Evolutionary conservation across 345 rosid genomes (phyloP), one percentile per base, ranked within the genome.

Genomic region (Aquilaria malaccensis): DNA sequence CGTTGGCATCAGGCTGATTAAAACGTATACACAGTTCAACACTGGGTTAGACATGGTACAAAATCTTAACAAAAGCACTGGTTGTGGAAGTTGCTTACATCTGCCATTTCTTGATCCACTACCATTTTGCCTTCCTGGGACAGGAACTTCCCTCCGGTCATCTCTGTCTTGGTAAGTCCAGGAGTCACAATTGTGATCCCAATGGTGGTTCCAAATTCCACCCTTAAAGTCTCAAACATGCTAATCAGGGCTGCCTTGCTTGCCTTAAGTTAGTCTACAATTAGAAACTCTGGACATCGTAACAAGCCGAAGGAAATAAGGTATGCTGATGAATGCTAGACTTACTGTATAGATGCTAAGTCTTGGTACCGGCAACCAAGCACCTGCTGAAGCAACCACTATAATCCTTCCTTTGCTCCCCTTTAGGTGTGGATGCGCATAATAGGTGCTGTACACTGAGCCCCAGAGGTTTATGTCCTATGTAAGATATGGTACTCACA

Each of bases 171-270:
- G 0, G 70, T 56, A 2, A 80, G 47, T 3, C 89, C 80, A 0
- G 83, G 84, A 53, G 70, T 75, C 51, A 80, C 82, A n/a, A 81
- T 80, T 2, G 85, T 86, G 33, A 86, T 58, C 11, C 87, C 80
- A 4, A 80, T 63, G 12, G 66, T 59, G 9, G 63, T 56, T 29
- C 79, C 79, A 6, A 79, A 62, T 71, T 80, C 84, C 7, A 59
- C 33, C 64, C 78, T 74, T 67, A 77, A 56, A 10, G 80, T 76
- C 72, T 76, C 83, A 46, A 67, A 80, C 7, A 79, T 70, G 59
- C 76, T 72, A 15, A 76, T 74, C 10, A 74, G 55, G 7, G 88
- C 85, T 9, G 85, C 86, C 74, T 85, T 76, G 64, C 85, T 83
- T 31, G 86, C 86, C 82, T 85, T 65, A 30, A 29, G 37, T 49